Conservation (phyloP, 495 filamentous ascomycete species). For the Podospora fimiseda region DNA sequence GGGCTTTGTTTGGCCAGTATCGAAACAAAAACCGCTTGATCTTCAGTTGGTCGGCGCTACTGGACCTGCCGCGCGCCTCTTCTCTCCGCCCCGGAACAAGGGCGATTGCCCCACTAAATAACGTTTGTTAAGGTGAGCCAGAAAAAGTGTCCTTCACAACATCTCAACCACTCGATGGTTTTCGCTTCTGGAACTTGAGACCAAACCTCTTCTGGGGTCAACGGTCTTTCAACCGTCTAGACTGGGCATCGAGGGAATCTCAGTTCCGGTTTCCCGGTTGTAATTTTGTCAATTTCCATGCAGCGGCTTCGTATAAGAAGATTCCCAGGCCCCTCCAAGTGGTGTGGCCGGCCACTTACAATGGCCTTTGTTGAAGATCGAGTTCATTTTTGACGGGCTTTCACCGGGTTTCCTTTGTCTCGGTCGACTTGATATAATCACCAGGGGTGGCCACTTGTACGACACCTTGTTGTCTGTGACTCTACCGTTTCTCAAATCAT, state of each 20-base stretch:
- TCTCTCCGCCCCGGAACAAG: neutral
- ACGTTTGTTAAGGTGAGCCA: constrained; percentile 15
- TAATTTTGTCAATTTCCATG: neutral
- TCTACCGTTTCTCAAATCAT: neutral
- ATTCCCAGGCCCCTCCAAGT: neutral
- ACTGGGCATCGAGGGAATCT: constrained; percentile 1
- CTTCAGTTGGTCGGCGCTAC: constrained; percentile 10
- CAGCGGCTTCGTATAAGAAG: constrained; percentile 1
- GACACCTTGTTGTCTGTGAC: neutral
- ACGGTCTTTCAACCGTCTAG: neutral
- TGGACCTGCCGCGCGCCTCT: constrained; percentile 26
- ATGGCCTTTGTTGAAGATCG: neutral
- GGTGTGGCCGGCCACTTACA: neutral
- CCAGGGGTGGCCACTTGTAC: neutral
- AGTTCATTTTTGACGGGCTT: neutral
- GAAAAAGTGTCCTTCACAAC: no score
- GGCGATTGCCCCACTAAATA: constrained; percentile 10
- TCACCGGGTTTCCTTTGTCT: neutral
- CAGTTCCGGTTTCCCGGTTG: neutral
- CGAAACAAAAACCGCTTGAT: constrained; percentile 19
- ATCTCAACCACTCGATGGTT: constrained; percentile 17
- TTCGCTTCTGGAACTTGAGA: constrained; percentile 14
- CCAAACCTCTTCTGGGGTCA: neutral
- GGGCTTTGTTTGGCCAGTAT: constrained; percentile 12
- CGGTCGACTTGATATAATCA: neutral